Base-by-base conservation (phyloP, 768 basidiomycete genomes). In the Suillus tomentosus region DNA sequence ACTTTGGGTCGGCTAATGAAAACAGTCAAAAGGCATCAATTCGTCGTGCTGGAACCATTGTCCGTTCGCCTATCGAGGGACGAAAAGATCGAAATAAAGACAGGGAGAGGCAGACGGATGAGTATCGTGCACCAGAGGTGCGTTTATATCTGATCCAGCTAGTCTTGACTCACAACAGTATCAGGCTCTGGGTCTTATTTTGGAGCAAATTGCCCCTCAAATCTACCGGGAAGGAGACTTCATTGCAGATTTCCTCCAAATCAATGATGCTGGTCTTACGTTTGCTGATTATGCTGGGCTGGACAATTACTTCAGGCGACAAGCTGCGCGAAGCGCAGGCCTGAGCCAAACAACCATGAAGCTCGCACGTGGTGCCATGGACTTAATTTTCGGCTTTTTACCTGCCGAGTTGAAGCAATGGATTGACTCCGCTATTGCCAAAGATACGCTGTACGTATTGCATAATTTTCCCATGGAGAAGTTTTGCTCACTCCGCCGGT, bases 261-360 rank as follows among this genome's bases (percentile, higher is more conserved):
- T 97, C 73, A 94, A 94, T 66, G 91, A 96, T 65, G 85, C 87
- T 24, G 87, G 87, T 19, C 82, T 95, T 15, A 97, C 96, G 1
- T 99, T 95, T 75, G 96, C 96, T 15, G 96, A 98, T 77, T 95
- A 96, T 69, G 93, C 94, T 87, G 87, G 88, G 53, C 79, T 99
- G 64, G 96, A 99, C 73, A 94, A 87, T 65, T 99, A 97, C 76
- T 97, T 97, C 80, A 84, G 94, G 31, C 81, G 96, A 56, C 94
- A 98, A 72, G 96, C 96, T n/a, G 81, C 89, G 7, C 82, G 92
- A 34, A 80, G 85, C 59, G 83, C 82, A 34, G 85, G 87, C 36
- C 81, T 96, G 51, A 87, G 86, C 64, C 82, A 83, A 61, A 77
- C 85, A 8, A 95, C 94, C 34, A 72, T 80, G 64, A 95, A 96